Conservation (phyloP, 73 alveolate genomes). For the Paramecium octaurelia region DNA sequence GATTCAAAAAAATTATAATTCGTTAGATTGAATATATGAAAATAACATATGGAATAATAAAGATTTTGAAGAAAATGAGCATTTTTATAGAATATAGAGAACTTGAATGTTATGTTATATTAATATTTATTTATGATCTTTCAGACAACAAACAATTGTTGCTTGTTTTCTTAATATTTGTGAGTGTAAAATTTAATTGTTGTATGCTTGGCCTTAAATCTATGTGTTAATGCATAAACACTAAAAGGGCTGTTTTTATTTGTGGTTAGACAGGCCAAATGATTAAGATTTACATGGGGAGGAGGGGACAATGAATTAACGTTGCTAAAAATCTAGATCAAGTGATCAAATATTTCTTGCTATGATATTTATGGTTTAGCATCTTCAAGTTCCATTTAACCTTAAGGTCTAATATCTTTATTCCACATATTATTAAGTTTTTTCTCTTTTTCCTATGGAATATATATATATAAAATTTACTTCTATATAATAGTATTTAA, state of each 20-base stretch:
- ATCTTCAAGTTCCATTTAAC: constrained; percentile 46
- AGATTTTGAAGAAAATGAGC: background rate
- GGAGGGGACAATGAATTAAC: constrained; percentile 66
- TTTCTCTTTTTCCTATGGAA: constrained; percentile 41
- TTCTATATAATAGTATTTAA: constrained; percentile 38
- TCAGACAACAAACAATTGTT: constrained; percentile 34
- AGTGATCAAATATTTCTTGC: constrained; percentile 48
- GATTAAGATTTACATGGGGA: background rate
- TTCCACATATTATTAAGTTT: constrained; percentile 34
- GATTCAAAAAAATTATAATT: too few species aligned
- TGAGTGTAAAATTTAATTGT: constrained; percentile 59
- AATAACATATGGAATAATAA: too few species aligned
- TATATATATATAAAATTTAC: background rate
- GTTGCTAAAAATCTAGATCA: constrained; percentile 46
- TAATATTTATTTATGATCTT: background rate
- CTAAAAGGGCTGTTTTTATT: constrained; percentile 36
- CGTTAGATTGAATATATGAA: too few species aligned
- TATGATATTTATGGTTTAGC: constrained; percentile 1
- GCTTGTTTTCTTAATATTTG: constrained; percentile 44
- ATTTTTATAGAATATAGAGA: background rate
- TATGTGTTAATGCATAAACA: constrained; percentile 58
- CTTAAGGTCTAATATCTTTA: constrained; percentile 23
- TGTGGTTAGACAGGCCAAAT: constrained; percentile 45
- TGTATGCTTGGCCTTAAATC: constrained; percentile 64
- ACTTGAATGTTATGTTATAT: background rate